Conservation (phyloP, 2,329 filamentous ascomycete species). For the Cordyceps militaris region DNA sequence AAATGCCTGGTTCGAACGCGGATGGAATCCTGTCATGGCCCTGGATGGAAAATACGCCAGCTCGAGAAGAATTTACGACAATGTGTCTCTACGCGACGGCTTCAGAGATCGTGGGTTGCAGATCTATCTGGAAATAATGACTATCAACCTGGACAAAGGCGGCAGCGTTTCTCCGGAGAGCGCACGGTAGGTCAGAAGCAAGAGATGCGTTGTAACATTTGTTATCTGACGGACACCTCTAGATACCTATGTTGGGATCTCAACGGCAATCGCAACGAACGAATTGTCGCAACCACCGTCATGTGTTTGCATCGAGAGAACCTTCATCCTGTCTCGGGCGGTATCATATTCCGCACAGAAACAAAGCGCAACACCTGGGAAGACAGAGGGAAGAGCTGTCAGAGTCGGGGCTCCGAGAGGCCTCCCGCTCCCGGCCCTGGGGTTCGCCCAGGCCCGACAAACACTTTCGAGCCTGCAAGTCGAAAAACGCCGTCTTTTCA, state of each 20-base stretch:
- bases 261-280: slow-evolving; percentile 1
- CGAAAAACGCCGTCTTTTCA: background rate
- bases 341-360: background rate
- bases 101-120: background rate
- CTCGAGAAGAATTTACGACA: background rate
- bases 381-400: background rate
- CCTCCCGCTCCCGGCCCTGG: background rate
- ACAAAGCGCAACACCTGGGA: background rate
- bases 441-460: background rate
- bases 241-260: background rate
- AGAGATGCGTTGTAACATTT: no score
- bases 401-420: background rate
- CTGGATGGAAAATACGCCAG: background rate
- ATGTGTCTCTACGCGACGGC: background rate
- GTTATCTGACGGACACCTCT: background rate
- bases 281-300: background rate
- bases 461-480: background rate
- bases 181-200: background rate
- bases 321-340: background rate
- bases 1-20: background rate
- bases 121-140: background rate
- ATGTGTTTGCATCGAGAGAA: slow-evolving; percentile 1
- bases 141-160: background rate
- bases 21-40: background rate
- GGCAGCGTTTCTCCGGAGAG: background rate